A percentile compares a stretch with the other conserved stretches of the same genome.
These are phyloP conservation scores for Sporothrix phasma DNA, from an alignment of 2,329 filamentous ascomycete genomes.

Conservation along the genomic window DNA sequence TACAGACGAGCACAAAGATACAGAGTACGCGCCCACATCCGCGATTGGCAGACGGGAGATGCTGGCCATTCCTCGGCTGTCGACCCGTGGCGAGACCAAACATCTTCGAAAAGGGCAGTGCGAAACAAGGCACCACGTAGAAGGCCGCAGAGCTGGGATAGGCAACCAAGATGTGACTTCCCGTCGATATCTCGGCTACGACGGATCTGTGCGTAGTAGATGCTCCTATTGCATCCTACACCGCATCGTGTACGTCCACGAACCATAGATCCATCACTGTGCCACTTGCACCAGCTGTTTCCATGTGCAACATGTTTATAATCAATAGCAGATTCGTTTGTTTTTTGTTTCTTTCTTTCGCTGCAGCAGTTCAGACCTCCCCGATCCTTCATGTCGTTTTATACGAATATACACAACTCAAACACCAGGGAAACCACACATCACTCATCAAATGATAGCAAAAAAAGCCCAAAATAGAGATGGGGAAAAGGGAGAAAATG, in stretches of 20 bases:
- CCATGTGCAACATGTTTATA: background rate
- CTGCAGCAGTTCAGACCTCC: background rate
- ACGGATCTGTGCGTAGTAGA: background rate
- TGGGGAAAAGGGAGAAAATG: conserved; percentile 9
- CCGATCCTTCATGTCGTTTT: background rate
- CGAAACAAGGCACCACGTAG: too few species aligned
- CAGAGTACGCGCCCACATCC: too few species aligned
- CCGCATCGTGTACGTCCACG: background rate
- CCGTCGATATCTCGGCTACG: background rate
- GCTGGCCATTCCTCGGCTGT: background rate
- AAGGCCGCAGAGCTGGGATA: too few species aligned
- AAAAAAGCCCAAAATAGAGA: conserved; percentile 8
- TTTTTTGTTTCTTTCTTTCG: background rate
- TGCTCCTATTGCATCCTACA: background rate
- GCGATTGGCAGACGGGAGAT: background rate
- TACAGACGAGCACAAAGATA: background rate
- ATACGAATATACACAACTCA: background rate
- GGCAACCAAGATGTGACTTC: background rate
- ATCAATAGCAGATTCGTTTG: background rate
- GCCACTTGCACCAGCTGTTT: background rate
- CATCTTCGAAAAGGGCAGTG: background rate
- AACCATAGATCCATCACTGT: background rate
- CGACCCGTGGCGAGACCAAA: background rate
- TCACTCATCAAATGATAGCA: background rate
- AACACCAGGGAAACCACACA: background rate